Percentiles rank a stretch among this genome's conserved stretches.
Evolutionary conservation across 768 basidiomycete genomes (phyloP).

Genomic region (Boletus pseudopeckii): DNA sequence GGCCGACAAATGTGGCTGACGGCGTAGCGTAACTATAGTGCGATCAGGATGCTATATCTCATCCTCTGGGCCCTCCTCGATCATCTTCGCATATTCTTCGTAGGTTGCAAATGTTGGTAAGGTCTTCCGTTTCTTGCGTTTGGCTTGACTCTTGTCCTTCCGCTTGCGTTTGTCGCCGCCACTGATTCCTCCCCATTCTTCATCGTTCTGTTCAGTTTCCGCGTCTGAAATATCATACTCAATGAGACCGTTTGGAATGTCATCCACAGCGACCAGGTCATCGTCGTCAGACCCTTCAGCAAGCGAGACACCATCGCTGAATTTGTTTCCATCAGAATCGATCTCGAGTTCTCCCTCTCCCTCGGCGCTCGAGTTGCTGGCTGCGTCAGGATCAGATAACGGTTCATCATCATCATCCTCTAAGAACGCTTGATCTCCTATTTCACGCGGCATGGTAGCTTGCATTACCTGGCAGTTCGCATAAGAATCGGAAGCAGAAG

Average conservation of each 20-base stretch:
- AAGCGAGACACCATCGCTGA: constrained; percentile 49
- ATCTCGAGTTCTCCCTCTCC: constrained; percentile 27
- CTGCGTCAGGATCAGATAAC: constrained; percentile 26
- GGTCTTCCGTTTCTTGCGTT: constrained; percentile 62
- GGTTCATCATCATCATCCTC: constrained; percentile 33
- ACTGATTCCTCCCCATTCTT: constrained; percentile 38
- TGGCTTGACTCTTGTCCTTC: constrained; percentile 42
- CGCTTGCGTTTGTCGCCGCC: constrained; percentile 53
- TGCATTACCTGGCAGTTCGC: constrained; percentile 69
- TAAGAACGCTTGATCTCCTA: constrained; percentile 45
- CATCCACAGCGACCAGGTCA: constrained; percentile 57
- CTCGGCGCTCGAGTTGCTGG: constrained; percentile 32
- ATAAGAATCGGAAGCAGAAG: background rate
- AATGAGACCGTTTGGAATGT: constrained; percentile 54
- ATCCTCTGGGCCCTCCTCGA: constrained; percentile 53
- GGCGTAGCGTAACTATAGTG: too few species aligned
- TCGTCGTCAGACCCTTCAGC: constrained; percentile 71
- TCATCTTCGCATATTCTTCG: constrained; percentile 82
- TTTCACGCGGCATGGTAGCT: constrained; percentile 68
- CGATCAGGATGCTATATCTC: constrained; percentile 22
- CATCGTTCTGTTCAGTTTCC: constrained; percentile 16
- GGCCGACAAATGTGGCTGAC: too few species aligned
- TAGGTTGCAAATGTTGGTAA: constrained; percentile 84
- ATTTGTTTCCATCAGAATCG: constrained; percentile 33
- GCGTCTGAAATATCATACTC: constrained; percentile 56